Conservation (phyloP, 768 basidiomycete genomes). For the Leccinellum luteum region DNA sequence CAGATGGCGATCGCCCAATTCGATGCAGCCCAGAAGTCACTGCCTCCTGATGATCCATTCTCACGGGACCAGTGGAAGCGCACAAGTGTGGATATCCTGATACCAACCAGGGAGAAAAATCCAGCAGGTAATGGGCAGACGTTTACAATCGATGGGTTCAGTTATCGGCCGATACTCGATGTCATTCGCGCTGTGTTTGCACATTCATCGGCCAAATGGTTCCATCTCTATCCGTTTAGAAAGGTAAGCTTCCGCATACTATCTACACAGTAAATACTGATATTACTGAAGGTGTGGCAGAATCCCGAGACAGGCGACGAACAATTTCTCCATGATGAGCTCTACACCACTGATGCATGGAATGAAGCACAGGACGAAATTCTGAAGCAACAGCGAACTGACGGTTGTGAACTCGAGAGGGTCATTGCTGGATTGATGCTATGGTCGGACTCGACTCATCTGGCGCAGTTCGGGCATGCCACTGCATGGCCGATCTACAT, state of each 20-base stretch:
- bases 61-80: neutral
- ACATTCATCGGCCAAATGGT: neutral
- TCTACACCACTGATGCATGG: neutral
- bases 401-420: neutral
- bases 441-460: neutral
- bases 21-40: neutral
- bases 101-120: neutral
- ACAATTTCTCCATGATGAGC: neutral
- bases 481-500: neutral
- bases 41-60: neutral
- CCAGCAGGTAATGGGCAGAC: neutral
- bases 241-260: neutral
- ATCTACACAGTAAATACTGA: neutral
- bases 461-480: neutral
- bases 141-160: neutral
- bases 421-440: neutral
- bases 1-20: neutral
- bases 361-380: neutral
- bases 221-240: neutral
- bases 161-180: neutral
- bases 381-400: neutral
- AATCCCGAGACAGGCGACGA: neutral
- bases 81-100: neutral
- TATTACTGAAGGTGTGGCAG: neutral
- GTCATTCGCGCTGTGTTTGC: neutral